These are phyloP conservation scores for Phytophthora citricola DNA, from an alignment of 352 stramenopile species.

Conservation along the genomic window DNA sequence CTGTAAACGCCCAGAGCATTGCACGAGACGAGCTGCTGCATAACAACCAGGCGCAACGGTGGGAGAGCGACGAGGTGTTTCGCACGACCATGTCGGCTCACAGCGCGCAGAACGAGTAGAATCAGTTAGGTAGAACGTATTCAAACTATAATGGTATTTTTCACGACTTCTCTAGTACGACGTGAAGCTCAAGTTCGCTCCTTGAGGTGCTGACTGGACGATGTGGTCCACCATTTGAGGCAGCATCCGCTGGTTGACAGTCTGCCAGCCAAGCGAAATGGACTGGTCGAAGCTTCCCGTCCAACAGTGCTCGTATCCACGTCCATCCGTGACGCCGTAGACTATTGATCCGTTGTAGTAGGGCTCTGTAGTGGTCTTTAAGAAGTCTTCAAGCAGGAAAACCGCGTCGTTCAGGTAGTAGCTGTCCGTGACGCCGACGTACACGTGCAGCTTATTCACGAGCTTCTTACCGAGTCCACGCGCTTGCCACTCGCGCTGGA, in stretches of 20 bases:
- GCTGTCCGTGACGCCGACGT: slow-evolving; percentile 75
- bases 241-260: slow-evolving; percentile 78
- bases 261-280: slow-evolving; percentile 73
- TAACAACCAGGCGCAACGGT: slow-evolving; percentile 18
- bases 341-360: slow-evolving; percentile 82
- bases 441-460: slow-evolving; percentile 81
- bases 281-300: slow-evolving; percentile 75
- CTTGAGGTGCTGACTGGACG: slow-evolving; percentile 45
- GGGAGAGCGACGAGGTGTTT: slow-evolving; percentile 21
- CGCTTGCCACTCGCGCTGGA: slow-evolving; percentile 69
- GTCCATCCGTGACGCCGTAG: slow-evolving; percentile 70
- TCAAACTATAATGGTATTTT: slow-evolving; percentile 15
- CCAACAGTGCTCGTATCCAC: slow-evolving; percentile 82
- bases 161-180: slow-evolving; percentile 29
- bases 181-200: slow-evolving; percentile 63
- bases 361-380: slow-evolving; percentile 61
- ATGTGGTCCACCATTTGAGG: slow-evolving; percentile 74
- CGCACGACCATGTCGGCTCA: slow-evolving; percentile 17
- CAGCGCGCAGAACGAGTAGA: slow-evolving; percentile 22
- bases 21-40: slow-evolving; percentile 33
- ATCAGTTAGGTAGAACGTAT: slow-evolving; percentile 6
- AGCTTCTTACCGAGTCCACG: slow-evolving; percentile 62
- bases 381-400: slow-evolving; percentile 72
- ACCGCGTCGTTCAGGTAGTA: slow-evolving; percentile 83
- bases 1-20: slow-evolving; percentile 24